A percentile compares a stretch with the other conserved stretches of the same genome.
phyloP scores from a whole-genome alignment of 805 yeast species.

The Starmerella roubikii region DNA sequence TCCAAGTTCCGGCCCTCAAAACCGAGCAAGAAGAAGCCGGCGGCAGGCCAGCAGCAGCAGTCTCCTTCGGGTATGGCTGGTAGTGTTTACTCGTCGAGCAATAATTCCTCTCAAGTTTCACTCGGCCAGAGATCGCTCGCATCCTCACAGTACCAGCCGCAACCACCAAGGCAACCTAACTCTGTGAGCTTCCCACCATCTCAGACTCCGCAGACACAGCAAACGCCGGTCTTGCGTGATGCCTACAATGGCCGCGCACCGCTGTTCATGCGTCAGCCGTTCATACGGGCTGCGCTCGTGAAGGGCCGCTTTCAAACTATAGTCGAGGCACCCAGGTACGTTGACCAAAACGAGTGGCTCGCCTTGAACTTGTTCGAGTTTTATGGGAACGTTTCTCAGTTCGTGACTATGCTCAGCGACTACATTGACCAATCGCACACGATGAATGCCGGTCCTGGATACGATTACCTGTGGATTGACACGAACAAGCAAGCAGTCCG shows the following conservation, averaged over 20 bases:
- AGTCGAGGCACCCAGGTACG: slow-evolving; percentile 88
- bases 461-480: slow-evolving; percentile 86
- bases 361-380: slow-evolving; percentile 86
- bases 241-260: slow-evolving; percentile 35
- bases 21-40: slow-evolving; percentile 14
- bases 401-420: slow-evolving; percentile 81
- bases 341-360: slow-evolving; percentile 90
- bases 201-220: no score
- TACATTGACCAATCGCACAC: slow-evolving; percentile 71
- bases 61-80: neutral
- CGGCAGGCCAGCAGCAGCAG: neutral
- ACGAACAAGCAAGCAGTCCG: slow-evolving; percentile 65
- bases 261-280: slow-evolving; percentile 80
- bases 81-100: slow-evolving; percentile 9
- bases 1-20: slow-evolving; percentile 13
- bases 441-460: slow-evolving; percentile 90
- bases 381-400: slow-evolving; percentile 71
- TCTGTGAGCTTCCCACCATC: no score
- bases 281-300: slow-evolving; percentile 83
- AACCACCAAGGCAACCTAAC: no score
- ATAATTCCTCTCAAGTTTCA: slow-evolving; percentile 14
- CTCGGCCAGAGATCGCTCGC: slow-evolving; percentile 7
- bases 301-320: slow-evolving; percentile 94
- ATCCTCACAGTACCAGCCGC: neutral
- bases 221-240: no score